Percentiles rank a stretch among this genome's conserved stretches.
phyloP scores from a whole-genome alignment of 306 rosid species.

The Potentilla sterilis region DNA sequence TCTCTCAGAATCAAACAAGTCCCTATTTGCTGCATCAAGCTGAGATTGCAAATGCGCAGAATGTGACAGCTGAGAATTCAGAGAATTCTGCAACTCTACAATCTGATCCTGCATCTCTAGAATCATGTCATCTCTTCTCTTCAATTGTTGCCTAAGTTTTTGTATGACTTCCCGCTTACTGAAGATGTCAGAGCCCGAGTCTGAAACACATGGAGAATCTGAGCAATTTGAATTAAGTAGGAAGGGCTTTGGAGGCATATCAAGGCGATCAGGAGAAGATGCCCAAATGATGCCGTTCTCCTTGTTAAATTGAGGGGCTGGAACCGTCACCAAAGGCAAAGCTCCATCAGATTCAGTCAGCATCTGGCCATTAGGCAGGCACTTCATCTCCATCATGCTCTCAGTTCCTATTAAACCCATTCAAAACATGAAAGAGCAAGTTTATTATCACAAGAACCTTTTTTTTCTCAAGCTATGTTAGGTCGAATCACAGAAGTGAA shows the following conservation, averaged over 20 bases:
- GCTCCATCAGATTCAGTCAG: conserved; percentile 52
- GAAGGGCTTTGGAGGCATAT: conserved; percentile 74
- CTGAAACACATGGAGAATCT: conserved; percentile 92
- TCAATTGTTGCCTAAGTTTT: conserved; percentile 87
- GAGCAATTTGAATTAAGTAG: conserved; percentile 85
- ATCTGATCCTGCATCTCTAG: conserved; percentile 98
- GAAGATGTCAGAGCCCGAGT: conserved; percentile 90
- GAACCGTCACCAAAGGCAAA: conserved; percentile 81
- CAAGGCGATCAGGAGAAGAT: conserved; percentile 85
- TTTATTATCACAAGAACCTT: not conserved
- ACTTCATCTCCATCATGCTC: conserved; percentile 48
- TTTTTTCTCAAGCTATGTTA: not conserved
- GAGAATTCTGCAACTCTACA: conserved; percentile 67
- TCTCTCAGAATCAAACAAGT: conserved; percentile 71
- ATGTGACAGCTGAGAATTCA: conserved; percentile 60
- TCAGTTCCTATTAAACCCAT: conserved; percentile 52
- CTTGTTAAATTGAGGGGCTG: conserved; percentile 65
- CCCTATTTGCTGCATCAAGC: conserved; percentile 71
- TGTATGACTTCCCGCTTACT: conserved; percentile 91
- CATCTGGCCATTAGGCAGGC: conserved; percentile 61
- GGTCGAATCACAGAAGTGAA: not conserved
- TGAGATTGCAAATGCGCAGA: conserved; percentile 80
- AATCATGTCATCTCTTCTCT: conserved; percentile 93
- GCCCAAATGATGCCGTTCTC: conserved; percentile 82
- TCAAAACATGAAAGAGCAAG: not conserved